Percentiles rank a stretch among this genome's conserved stretches.
phyloP scores from a whole-genome alignment of 2,329 filamentous ascomycete genomes.

The Nectriaceae sp. region DNA sequence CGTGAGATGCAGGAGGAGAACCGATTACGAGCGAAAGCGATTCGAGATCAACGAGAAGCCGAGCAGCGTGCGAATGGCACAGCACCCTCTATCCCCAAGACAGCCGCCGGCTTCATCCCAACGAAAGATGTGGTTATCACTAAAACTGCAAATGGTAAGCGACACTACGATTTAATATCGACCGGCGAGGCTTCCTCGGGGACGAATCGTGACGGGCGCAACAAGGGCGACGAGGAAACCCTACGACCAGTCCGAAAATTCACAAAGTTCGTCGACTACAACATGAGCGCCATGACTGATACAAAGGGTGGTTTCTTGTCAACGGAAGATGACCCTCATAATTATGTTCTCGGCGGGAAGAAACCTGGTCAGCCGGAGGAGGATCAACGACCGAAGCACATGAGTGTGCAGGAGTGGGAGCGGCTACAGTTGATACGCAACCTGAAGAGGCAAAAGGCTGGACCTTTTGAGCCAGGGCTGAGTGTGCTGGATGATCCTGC shows the following conservation, averaged over 20 bases:
- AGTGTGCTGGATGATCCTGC: constrained; percentile 67
- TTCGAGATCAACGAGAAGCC: constrained; percentile 72
- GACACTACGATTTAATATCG: constrained; percentile 67
- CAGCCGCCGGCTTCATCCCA: constrained; percentile 70
- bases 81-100: constrained; percentile 45
- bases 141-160: constrained; percentile 58
- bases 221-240: constrained; percentile 45
- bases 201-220: constrained; percentile 70
- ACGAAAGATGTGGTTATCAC: constrained; percentile 63
- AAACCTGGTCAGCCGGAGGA: constrained; percentile 38
- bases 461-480: constrained; percentile 87
- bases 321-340: constrained; percentile 88
- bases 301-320: constrained; percentile 95
- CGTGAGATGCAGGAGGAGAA: constrained; percentile 70
- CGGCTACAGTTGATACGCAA: constrained; percentile 73
- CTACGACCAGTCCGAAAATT: constrained; percentile 85
- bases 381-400: constrained; percentile 74
- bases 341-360: constrained; percentile 65
- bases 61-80: constrained; percentile 51
- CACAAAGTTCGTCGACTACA: constrained; percentile 93
- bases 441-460: constrained; percentile 71
- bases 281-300: constrained; percentile 97
- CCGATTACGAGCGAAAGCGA: constrained; percentile 83
- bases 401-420: constrained; percentile 94
- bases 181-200: constrained; percentile 44